Evolutionary conservation across 345 rosid genomes (phyloP).

Genomic region (Eucalyptus curtisii): DNA sequence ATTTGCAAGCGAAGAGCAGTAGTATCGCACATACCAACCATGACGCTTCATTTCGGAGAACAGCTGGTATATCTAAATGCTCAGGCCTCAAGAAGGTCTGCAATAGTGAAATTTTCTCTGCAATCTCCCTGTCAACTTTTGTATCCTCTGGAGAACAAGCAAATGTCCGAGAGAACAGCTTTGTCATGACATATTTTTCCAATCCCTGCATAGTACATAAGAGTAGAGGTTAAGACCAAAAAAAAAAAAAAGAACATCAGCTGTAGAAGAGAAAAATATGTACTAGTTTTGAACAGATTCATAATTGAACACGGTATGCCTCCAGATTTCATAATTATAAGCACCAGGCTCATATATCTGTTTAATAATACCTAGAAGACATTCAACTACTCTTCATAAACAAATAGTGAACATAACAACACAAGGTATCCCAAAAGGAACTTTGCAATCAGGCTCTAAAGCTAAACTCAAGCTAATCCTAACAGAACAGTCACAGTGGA

Average conservation of each 20-base stretch:
- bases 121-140: conserved; percentile 27
- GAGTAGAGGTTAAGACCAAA: not conserved
- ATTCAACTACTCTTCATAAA: not conserved
- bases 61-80: conserved; percentile 43
- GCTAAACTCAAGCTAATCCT: not conserved
- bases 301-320: not conserved
- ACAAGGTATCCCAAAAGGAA: not conserved
- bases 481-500: not conserved
- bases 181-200: conserved; percentile 53
- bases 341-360: not conserved
- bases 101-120: conserved; percentile 29
- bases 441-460: not conserved
- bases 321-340: not conserved
- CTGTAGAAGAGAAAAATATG: not conserved
- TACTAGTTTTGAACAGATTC: not conserved
- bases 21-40: conserved; percentile 35
- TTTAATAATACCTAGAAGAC: not conserved
- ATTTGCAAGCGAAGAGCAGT: not conserved
- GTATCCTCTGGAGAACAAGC: conserved; percentile 32
- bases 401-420: not conserved
- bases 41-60: conserved; percentile 41
- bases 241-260: not conserved
- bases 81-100: conserved; percentile 46
- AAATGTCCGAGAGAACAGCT: conserved; percentile 32
- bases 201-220: conserved; percentile 21